Evolutionary conservation across 139 green algal species (phyloP), one percentile per base, ranked within the genome.

Genomic region (Desmodesmus armatus): DNA sequence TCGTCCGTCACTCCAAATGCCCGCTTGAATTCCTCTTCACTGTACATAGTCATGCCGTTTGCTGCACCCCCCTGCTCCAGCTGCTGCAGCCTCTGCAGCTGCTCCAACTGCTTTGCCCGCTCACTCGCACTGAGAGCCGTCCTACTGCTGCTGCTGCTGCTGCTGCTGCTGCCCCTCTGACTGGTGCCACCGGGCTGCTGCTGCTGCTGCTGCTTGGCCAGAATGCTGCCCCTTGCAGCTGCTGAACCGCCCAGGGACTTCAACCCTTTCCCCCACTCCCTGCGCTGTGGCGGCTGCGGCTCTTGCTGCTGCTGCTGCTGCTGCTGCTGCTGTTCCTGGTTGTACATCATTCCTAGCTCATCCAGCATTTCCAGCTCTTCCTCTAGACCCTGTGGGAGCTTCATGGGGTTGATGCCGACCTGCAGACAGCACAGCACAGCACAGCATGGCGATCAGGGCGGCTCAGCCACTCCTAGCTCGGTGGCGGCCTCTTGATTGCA

Each of bases 351-450:
- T n/a, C 47, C 82, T 33, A 87, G 72, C 55, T 90, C 88, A 33
- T 93, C 88, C 53, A 91, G 78, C 51, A 93, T 60, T 29, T 87
- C 86, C 11, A 93, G 74, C 72, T 93, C 90, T 62, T 93, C 84
- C 29, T 88, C 90, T 35, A 93, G 5, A 17, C 90, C 90, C 47
- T 90, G 31, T 0, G 90, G 90, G 63, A 92, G 82, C 31, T 80
- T 75, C 90, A 93, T 93, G 27, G 90, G 90, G 81, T 93, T 74
- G 35, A 92, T 92, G 78, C 82, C 60, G 21, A 88, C 87, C 89
- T 92, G 86, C 27, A 37, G 5, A n/a, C n/a, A n/a, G 23, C 5
- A 35, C 25, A 37, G 21, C 1, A 13, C 3, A 49, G 17, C 53
- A 69, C 21, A 40, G 15, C 2, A 41, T 40, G 63, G n/a, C 53